Evolutionary conservation across 305 asterid species (phyloP).

Genomic region (Plantago lanceolata): DNA sequence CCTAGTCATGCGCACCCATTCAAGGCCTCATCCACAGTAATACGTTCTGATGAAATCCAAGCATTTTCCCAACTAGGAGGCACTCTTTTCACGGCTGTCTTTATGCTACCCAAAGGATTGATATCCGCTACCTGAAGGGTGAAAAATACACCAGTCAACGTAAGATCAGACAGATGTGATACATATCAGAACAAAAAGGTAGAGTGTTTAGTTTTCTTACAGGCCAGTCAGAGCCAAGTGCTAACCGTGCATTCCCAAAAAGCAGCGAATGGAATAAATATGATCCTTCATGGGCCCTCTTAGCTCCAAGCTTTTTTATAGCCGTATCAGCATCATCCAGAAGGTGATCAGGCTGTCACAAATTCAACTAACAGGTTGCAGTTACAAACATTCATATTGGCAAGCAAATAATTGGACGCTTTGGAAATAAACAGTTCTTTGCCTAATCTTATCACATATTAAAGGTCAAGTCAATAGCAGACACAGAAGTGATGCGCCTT

Average conservation of each 20-base stretch:
- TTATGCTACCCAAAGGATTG: slow-evolving; percentile 74
- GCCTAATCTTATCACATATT: background rate
- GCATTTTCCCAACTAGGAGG: slow-evolving; percentile 71
- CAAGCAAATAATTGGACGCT: slow-evolving; percentile 11
- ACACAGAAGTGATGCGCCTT: too few relatives aligned
- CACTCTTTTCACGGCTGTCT: slow-evolving; percentile 65
- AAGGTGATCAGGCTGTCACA: slow-evolving; percentile 83
- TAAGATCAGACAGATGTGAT: background rate
- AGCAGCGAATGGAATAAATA: slow-evolving; percentile 70
- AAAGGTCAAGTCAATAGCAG: too few relatives aligned
- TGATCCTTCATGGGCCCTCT: slow-evolving; percentile 74
- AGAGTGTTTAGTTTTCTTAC: slow-evolving; percentile 35
- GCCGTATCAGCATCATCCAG: slow-evolving; percentile 88
- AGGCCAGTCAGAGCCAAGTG: slow-evolving; percentile 99
- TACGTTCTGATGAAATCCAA: slow-evolving; percentile 76
- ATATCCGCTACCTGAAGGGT: slow-evolving; percentile 71
- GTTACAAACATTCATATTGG: slow-evolving; percentile 15
- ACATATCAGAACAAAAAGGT: slow-evolving; percentile 1
- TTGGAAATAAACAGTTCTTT: background rate
- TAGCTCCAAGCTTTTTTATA: slow-evolving; percentile 61
- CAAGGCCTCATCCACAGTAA: slow-evolving; percentile 58
- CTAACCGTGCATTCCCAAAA: slow-evolving; percentile 54
- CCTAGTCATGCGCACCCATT: slow-evolving; percentile 48
- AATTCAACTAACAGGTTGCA: slow-evolving; percentile 20
- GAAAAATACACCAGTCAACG: slow-evolving; percentile 5